A percentile compares a stretch with the other conserved stretches of the same genome.
phyloP scores from a whole-genome alignment of 805 yeast genomes.

The Lachancea lanzarotensis region DNA sequence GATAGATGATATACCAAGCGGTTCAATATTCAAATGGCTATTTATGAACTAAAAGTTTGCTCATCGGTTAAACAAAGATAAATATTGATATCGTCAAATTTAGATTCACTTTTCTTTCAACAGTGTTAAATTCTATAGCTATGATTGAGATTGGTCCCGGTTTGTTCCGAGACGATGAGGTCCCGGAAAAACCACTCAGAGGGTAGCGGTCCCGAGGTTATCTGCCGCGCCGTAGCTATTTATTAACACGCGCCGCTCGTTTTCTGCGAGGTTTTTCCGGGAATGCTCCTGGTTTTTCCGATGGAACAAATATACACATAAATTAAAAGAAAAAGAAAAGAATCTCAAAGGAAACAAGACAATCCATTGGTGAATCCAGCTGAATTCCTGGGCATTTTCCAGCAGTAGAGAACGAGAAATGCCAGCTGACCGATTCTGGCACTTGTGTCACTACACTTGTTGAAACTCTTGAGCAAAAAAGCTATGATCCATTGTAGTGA shows the following conservation, averaged over 20 bases:
- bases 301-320: not conserved
- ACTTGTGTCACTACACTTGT: no score
- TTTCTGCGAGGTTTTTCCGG: not conserved
- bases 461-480: no score
- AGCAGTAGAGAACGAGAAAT: not conserved
- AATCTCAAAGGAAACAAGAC: not conserved
- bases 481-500: no score
- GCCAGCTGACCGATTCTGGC: not conserved
- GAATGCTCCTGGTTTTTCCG: slow-evolving; percentile 1
- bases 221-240: not conserved
- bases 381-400: not conserved
- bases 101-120: not conserved
- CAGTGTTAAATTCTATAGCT: not conserved
- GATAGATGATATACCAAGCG: not conserved
- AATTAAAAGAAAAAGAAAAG: not conserved
- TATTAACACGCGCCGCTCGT: no score
- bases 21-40: not conserved
- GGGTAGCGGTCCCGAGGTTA: not conserved
- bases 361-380: not conserved
- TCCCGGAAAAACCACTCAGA: not conserved
- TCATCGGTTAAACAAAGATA: not conserved
- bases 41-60: not conserved
- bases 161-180: not conserved
- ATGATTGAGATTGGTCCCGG: not conserved
- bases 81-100: not conserved